Evolutionary conservation across 1,284 basidiomycete species (phyloP), one percentile per base, ranked within the genome.

Genomic region (Cryptococcus sp.): DNA sequence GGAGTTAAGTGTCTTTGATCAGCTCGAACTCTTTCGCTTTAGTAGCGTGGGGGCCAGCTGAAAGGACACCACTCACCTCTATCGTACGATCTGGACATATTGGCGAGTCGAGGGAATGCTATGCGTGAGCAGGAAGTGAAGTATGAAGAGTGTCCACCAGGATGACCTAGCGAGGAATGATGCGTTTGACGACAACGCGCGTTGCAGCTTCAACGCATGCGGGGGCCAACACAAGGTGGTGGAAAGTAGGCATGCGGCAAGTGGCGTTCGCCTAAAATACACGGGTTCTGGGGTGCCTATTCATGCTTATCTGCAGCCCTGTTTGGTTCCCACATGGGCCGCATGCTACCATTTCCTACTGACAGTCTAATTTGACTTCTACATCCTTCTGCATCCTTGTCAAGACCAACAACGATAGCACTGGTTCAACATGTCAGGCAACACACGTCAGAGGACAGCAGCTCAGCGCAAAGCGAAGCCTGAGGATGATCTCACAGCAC

Each of bases 41-140:
- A 47, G n/a, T 13, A 47, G 3, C 0, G 46, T 10, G 19, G 35
- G n/a, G 45, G n/a, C 16, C 20, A n/a, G 40, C 22, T 20, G 23
- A 17, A 53, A 20, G 13, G 16, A 15, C 27, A n/a, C 3, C 20
- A 63, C 78, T 65, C 50, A 78, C 78, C 78, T 74, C 79, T 66
- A 60, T 80, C 79, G 67, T 80, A 80, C 19, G 77, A 79, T 60
- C 79, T 69, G 1, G 79, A 80, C 79, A 80, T 80, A 49, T 20
- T 66, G 62, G 22, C n/a, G 51, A 22, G 39, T 13, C 25, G 20
- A 17, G 5, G 16, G 16, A 40, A 44, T 2, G 40, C 41, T 22
- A 49, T 38, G 17, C 17, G 31, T 41, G 20, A 17, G 10, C 39
- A 31, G 6, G 22, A 35, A 13, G 47, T n/a, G 35, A 39, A 44